These are phyloP conservation scores for Schizopora paradoxa DNA, from an alignment of 1,284 basidiomycete genomes.

Conservation along the genomic window DNA sequence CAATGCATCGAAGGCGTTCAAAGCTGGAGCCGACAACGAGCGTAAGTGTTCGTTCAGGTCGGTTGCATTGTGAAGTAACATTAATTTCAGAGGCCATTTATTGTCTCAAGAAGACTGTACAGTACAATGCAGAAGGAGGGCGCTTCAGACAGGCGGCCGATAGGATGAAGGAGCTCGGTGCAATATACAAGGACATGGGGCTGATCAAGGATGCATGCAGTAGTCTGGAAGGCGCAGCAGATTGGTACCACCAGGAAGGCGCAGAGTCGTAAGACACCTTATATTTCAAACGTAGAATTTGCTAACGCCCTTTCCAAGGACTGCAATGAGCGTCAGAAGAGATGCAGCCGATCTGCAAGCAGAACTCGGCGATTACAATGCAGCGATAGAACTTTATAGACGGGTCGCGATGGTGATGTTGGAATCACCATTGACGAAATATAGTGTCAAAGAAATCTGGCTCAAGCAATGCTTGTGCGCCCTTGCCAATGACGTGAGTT, in stretches of 20 bases:
- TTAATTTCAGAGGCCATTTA: conserved; percentile 75
- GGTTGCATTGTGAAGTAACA: conserved; percentile 16
- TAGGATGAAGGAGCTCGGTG: conserved; percentile 93
- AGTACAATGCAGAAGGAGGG: conserved; percentile 78
- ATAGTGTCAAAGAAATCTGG: conserved; percentile 99
- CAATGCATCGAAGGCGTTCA: conserved; percentile 94
- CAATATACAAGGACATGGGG: conserved; percentile 79
- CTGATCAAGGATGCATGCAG: conserved; percentile 77
- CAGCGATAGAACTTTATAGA: conserved; percentile 86
- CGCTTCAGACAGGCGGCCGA: conserved; percentile 98
- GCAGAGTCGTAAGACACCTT: conserved; percentile 76
- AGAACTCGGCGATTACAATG: conserved; percentile 79
- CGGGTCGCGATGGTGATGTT: conserved; percentile 88
- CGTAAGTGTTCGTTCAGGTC: conserved; percentile 41
- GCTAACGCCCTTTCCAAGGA: conserved; percentile 43
- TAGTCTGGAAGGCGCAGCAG: conserved; percentile 89
- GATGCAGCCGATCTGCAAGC: conserved; percentile 95
- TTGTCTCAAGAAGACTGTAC: conserved; percentile 83
- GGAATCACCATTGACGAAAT: conserved; percentile 86
- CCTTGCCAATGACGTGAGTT: conserved; percentile 85
- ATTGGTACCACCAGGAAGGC: conserved; percentile 97
- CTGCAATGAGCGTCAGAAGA: conserved; percentile 93
- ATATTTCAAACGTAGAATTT: conserved; percentile 5
- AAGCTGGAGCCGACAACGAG: conserved; percentile 72
- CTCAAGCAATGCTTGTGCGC: conserved; percentile 85